A percentile compares a stretch with the other conserved stretches of the same genome.
phyloP scores from a whole-genome alignment of 108 stramenopile species.

The Cyclotella distinguenda region DNA sequence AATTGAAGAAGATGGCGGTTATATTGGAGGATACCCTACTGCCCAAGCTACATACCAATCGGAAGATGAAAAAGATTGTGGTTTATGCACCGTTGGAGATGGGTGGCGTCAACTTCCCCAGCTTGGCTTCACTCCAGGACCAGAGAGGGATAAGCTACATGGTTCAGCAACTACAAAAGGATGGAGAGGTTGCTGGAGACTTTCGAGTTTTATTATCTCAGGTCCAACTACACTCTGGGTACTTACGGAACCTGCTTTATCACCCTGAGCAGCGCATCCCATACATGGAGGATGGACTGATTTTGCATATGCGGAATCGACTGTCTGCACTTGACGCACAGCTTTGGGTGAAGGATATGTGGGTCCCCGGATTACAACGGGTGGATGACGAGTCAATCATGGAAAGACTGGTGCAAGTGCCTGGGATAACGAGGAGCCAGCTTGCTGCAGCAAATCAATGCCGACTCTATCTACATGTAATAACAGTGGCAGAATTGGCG shows the following conservation, averaged over 20 bases:
- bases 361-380: background rate
- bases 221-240: background rate
- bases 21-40: background rate
- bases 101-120: background rate
- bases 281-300: background rate
- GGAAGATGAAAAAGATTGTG: background rate
- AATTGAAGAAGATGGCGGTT: background rate
- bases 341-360: background rate
- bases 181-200: background rate
- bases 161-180: background rate
- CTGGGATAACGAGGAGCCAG: background rate
- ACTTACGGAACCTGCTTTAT: background rate
- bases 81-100: background rate
- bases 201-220: background rate
- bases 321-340: background rate
- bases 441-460: background rate
- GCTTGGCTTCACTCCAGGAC: background rate
- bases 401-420: background rate
- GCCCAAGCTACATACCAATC: background rate
- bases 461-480: background rate
- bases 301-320: background rate
- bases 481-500: slow-evolving; percentile 6
- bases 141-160: background rate
- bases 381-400: background rate
- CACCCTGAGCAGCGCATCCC: background rate